Base-by-base conservation (phyloP, 2,329 filamentous ascomycete species). In the Penicillium fuscoglaucum region DNA sequence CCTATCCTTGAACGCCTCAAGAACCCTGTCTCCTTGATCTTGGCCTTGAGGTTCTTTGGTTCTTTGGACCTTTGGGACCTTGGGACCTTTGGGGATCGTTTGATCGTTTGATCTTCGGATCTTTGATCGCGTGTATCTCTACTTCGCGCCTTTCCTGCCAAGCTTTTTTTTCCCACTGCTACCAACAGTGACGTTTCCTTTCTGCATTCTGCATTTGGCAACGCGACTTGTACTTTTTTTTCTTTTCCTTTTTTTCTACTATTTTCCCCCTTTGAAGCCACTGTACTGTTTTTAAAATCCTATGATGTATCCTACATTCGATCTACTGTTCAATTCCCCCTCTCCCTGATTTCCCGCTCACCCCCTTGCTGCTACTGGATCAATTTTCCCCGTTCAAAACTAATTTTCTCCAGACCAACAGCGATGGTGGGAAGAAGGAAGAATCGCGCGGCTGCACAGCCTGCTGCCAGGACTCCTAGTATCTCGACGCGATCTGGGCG, bases 371-470 rank as follows among this genome's bases (percentile, higher is more conserved):
- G 40, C 43, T 45, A 45, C 43, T 45, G 24, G 43, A 45, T 29
- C 43, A 45, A 45, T 44, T 44, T 45, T 29, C 43, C 24, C 55
- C 55, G 29, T 46, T 49, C 47, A 59, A 59, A 50, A 29, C 54
- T 52, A 10, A 37, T 39, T 52, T 52, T 21, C 33, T 35, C 39
- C 50, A 47, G 54, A 62, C 66, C 66, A 61, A 63, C 61, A 67
- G 65, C 62, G 57, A 76, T 76, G 74, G 72, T 71, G 62, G 74
- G 73, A 60, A 68, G 69, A 61, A 74, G 71, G 63, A 72, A 72
- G 60, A 74, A 70, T 56, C 61, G 67, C 51, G 68, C 69, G 50
- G 66, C 69, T 44, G 53, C 67, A 47, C 67, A 63, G 44, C 59
- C 66, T 45, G 55, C 64, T 44, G 41, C 63, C 31, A 53, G 64